Percentiles rank a stretch among this genome's conserved stretches.
phyloP scores from a whole-genome alignment of 192 early-diverging fungal genomes.

The Rhizoclosmatium sp. region DNA sequence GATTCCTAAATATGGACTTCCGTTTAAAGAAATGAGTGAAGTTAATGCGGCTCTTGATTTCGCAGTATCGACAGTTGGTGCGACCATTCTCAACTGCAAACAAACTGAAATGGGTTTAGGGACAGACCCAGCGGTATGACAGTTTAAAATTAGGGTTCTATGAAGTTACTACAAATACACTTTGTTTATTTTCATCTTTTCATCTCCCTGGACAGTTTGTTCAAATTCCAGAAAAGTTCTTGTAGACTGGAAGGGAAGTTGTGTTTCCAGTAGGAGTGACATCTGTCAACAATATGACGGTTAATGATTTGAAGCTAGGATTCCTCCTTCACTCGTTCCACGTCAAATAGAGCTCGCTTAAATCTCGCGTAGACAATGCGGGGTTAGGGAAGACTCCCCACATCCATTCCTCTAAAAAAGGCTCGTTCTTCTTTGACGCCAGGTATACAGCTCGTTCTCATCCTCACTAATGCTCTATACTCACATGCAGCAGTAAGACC shows the following conservation, averaged over 20 bases:
- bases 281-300: conserved; percentile 4
- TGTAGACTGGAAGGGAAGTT: conserved; percentile 29
- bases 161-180: background rate
- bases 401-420: background rate
- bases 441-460: too few relatives aligned
- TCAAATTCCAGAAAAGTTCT: conserved; percentile 47
- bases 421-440: background rate
- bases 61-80: too few relatives aligned
- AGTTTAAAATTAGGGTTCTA: too few relatives aligned
- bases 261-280: conserved; percentile 48
- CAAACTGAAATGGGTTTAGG: too few relatives aligned
- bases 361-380: background rate
- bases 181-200: too few relatives aligned
- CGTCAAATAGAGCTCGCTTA: background rate
- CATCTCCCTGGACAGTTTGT: background rate
- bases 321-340: background rate
- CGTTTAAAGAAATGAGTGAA: too few relatives aligned
- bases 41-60: too few relatives aligned
- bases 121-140: too few relatives aligned
- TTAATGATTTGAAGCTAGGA: background rate
- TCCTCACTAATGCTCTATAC: conserved; percentile 23
- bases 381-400: background rate
- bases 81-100: too few relatives aligned
- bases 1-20: too few relatives aligned
- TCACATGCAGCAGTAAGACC: conserved; percentile 80